Evolutionary conservation across 2,329 filamentous ascomycete species (phyloP).

Genomic region (Xylaria sp.): DNA sequence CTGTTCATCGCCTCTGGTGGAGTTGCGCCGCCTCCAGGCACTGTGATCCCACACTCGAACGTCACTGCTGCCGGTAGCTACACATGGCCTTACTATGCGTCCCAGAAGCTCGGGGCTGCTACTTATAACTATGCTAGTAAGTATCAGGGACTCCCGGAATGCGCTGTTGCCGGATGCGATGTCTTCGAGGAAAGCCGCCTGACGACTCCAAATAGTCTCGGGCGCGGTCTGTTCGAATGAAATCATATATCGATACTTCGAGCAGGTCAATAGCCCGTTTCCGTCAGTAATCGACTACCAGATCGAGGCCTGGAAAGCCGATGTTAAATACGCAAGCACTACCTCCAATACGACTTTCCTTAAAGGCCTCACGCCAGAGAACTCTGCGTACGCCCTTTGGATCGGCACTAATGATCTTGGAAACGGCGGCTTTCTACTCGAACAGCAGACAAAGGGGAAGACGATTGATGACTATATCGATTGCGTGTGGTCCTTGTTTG

Average conservation of each 20-base stretch:
- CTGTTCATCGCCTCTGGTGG: slow-evolving; percentile 72
- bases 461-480: slow-evolving; percentile 71
- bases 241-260: slow-evolving; percentile 67
- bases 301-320: slow-evolving; percentile 66
- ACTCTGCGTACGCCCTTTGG: slow-evolving; percentile 80
- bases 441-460: slow-evolving; percentile 69
- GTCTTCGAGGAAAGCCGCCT: not conserved
- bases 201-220: slow-evolving; percentile 56
- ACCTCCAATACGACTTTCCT: slow-evolving; percentile 53
- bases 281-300: slow-evolving; percentile 73
- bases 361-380: slow-evolving; percentile 59
- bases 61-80: slow-evolving; percentile 72
- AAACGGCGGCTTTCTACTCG: slow-evolving; percentile 71
- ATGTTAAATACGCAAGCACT: slow-evolving; percentile 52
- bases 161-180: not conserved
- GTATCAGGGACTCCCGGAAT: not conserved
- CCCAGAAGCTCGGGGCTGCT: slow-evolving; percentile 65
- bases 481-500: slow-evolving; percentile 74
- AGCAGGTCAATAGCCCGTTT: slow-evolving; percentile 63
- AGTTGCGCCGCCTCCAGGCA: slow-evolving; percentile 70
- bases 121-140: slow-evolving; percentile 73
- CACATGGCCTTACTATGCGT: slow-evolving; percentile 75
- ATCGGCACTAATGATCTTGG: slow-evolving; percentile 86
- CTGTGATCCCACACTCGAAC: slow-evolving; percentile 58
- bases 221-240: slow-evolving; percentile 79